A percentile compares a stretch with the other conserved stretches of the same genome.
Evolutionary conservation across 768 basidiomycete species (phyloP).

Genomic region (Leccinum olivaceopallidum): DNA sequence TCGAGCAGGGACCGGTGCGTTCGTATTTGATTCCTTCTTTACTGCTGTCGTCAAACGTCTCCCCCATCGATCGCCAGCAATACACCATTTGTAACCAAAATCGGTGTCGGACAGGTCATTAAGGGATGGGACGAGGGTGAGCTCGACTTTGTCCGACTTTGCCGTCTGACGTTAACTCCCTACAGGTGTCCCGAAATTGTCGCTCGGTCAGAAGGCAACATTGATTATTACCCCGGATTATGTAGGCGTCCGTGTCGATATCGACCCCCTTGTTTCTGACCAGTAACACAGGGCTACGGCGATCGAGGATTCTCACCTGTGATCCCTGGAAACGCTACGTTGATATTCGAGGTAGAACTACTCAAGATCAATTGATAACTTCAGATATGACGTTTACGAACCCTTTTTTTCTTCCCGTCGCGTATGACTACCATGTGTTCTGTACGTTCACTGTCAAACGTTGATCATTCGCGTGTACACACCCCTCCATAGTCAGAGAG

Average conservation of each 20-base stretch:
- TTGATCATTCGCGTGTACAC: slow-evolving; percentile 19
- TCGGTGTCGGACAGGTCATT: slow-evolving; percentile 83
- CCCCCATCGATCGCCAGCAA: slow-evolving; percentile 40
- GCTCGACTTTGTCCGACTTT: slow-evolving; percentile 15
- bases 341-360: slow-evolving; percentile 85
- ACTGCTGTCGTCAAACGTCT: slow-evolving; percentile 4
- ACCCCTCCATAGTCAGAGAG: slow-evolving; percentile 2
- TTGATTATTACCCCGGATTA: slow-evolving; percentile 74
- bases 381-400: slow-evolving; percentile 23
- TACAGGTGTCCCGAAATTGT: slow-evolving; percentile 74
- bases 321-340: slow-evolving; percentile 73
- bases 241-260: slow-evolving; percentile 45
- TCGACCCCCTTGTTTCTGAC: slow-evolving; percentile 4
- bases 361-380: slow-evolving; percentile 58
- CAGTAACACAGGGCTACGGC: slow-evolving; percentile 61
- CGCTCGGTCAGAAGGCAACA: slow-evolving; percentile 70
- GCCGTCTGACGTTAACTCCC: background rate
- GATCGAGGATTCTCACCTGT: slow-evolving; percentile 72
- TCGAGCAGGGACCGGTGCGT: slow-evolving; percentile 72
- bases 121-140: slow-evolving; percentile 89
- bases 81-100: slow-evolving; percentile 62
- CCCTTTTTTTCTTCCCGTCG: slow-evolving; percentile 11
- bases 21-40: slow-evolving; percentile 5
- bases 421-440: slow-evolving; percentile 26
- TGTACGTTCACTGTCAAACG: slow-evolving; percentile 21